Conservation (phyloP, 352 stramenopile genomes). For the Phytophthora tentaculata region DNA sequence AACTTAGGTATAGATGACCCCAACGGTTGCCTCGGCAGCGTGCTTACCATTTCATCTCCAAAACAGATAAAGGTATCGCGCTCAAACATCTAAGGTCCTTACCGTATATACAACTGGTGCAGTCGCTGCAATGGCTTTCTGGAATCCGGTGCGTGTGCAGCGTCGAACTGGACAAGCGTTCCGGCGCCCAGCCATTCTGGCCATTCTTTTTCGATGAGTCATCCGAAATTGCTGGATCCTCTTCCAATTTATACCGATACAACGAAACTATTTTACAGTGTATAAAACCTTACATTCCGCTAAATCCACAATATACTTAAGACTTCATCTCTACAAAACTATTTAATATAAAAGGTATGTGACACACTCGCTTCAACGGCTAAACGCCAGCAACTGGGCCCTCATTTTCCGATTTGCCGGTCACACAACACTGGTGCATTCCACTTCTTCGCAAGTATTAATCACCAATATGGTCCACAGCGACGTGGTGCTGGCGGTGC, state of each 20-base stretch:
- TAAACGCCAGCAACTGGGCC: slow-evolving; percentile 2
- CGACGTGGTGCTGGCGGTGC: slow-evolving; percentile 29
- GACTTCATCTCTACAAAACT: not conserved
- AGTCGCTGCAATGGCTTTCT: too few species aligned
- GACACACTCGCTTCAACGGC: not conserved
- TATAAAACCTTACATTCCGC: not conserved
- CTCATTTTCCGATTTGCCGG: slow-evolving; percentile 29
- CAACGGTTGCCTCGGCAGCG: too few species aligned
- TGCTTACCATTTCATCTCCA: too few species aligned
- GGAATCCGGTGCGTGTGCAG: not conserved
- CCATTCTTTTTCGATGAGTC: slow-evolving; percentile 23
- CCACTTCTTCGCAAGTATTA: slow-evolving; percentile 3
- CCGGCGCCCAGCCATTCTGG: slow-evolving; percentile 11
- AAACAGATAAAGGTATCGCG: too few species aligned
- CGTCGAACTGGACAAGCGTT: not conserved
- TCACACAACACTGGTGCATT: not conserved
- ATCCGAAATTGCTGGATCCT: slow-evolving; percentile 6
- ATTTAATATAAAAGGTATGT: not conserved
- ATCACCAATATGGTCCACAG: slow-evolving; percentile 14
- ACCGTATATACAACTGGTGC: too few species aligned
- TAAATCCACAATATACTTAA: too few species aligned
- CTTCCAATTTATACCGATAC: not conserved
- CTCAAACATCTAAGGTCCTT: too few species aligned
- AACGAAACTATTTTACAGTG: not conserved
- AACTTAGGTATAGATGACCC: too few species aligned